These are phyloP conservation scores for Aaosphaeria arxii DNA, from an alignment of 2,329 filamentous ascomycete genomes.

Conservation along the genomic window DNA sequence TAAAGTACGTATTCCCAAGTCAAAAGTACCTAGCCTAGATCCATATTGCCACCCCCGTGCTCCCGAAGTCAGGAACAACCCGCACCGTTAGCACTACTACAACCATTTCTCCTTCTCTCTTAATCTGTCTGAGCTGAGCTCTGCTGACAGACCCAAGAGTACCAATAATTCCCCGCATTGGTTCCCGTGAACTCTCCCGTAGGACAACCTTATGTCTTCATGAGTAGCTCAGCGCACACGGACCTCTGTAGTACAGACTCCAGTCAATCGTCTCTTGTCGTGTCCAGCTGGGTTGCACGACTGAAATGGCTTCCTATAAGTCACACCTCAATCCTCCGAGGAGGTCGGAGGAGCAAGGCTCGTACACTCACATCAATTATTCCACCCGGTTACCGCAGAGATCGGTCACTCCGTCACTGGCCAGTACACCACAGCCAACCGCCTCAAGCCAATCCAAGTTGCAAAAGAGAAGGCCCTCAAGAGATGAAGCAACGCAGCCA, in stretches of 20 bases:
- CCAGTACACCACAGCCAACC: slow-evolving; percentile 23
- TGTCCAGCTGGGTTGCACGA: slow-evolving; percentile 34
- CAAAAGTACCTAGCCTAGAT: slow-evolving; percentile 22
- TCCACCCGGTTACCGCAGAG: slow-evolving; percentile 36
- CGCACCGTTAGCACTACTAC: slow-evolving; percentile 14
- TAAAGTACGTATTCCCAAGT: slow-evolving; percentile 29
- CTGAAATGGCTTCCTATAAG: slow-evolving; percentile 42
- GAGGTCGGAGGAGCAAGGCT: slow-evolving; percentile 26
- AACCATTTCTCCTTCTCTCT: slow-evolving; percentile 18
- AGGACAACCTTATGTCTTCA: slow-evolving; percentile 36
- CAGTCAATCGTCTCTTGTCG: slow-evolving; percentile 17
- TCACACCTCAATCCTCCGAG: slow-evolving; percentile 33
- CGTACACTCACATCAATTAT: slow-evolving; percentile 21
- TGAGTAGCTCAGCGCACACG: slow-evolving; percentile 38
- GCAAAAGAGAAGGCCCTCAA: slow-evolving; percentile 32
- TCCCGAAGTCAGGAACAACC: slow-evolving; percentile 23
- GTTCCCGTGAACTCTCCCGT: slow-evolving; percentile 10
- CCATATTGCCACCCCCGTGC: slow-evolving; percentile 28
- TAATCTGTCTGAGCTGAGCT: slow-evolving; percentile 22
- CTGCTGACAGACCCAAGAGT: slow-evolving; percentile 26
- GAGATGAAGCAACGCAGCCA: slow-evolving; percentile 26
- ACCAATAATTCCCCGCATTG: slow-evolving; percentile 15
- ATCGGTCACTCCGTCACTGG: slow-evolving; percentile 30
- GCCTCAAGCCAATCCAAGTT: slow-evolving; percentile 27
- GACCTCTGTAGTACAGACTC: slow-evolving; percentile 27